Evolutionary conservation across 2,329 filamentous ascomycete genomes (phyloP).

Genomic region (Fusarium pseudograminearum): DNA sequence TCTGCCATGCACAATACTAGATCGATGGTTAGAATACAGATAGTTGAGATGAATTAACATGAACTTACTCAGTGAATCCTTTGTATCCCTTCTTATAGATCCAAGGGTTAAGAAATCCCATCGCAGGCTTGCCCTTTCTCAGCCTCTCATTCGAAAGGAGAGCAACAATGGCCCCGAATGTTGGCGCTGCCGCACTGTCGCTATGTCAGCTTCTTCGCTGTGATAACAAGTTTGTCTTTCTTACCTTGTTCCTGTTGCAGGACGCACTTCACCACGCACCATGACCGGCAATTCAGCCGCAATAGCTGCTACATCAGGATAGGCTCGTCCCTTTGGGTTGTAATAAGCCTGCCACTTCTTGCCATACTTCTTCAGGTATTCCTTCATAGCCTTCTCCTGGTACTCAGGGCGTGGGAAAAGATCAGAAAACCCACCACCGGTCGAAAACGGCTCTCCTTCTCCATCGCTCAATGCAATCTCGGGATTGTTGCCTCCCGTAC

Average conservation of each 20-base stretch:
- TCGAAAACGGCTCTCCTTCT: constrained; percentile 54
- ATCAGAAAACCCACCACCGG: constrained; percentile 64
- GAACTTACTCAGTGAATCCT: constrained; percentile 54
- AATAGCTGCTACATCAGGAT: constrained; percentile 73
- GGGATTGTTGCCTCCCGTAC: constrained; percentile 63
- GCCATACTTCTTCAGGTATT: constrained; percentile 59
- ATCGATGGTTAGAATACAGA: not conserved
- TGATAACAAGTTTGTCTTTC: not conserved
- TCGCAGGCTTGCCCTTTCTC: constrained; percentile 61
- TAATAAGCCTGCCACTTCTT: constrained; percentile 63
- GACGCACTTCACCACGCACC: constrained; percentile 44
- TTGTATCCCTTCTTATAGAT: constrained; percentile 58
- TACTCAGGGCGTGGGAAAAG: constrained; percentile 59
- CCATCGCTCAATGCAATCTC: constrained; percentile 67
- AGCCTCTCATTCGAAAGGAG: constrained; percentile 74
- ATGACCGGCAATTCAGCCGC: constrained; percentile 51
- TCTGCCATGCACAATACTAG: constrained; percentile 53
- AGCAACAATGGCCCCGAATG: constrained; percentile 71
- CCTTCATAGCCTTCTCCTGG: constrained; percentile 60
- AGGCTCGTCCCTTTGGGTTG: constrained; percentile 64
- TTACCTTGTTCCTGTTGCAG: constrained; percentile 53
- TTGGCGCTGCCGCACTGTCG: constrained; percentile 67
- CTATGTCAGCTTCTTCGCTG: not conserved
- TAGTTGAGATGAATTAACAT: accelerated
- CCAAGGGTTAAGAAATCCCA: constrained; percentile 74